These are phyloP conservation scores for Myxozyma neglecta DNA, from an alignment of 805 yeast species.

Conservation along the genomic window DNA sequence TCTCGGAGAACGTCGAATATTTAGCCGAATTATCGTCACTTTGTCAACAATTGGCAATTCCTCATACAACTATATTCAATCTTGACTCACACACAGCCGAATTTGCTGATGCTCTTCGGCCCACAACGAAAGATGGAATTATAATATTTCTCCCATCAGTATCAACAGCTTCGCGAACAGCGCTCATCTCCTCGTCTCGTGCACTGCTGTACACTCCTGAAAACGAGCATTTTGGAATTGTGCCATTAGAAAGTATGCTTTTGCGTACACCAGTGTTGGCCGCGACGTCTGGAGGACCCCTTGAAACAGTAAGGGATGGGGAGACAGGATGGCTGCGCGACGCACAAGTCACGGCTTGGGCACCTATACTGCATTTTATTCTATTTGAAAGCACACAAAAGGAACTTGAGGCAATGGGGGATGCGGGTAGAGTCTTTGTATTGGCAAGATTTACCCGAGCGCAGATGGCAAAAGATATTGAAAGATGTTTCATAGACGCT, in stretches of 20 bases:
- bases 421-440: slow-evolving; percentile 39
- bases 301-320: slow-evolving; percentile 64
- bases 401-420: slow-evolving; percentile 37
- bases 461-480: slow-evolving; percentile 23
- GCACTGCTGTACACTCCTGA: slow-evolving; percentile 84
- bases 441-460: slow-evolving; percentile 37
- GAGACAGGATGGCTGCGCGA: slow-evolving; percentile 42
- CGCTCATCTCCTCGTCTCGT: slow-evolving; percentile 57
- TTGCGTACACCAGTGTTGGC: slow-evolving; percentile 82
- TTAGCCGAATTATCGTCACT: slow-evolving; percentile 58
- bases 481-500: slow-evolving; percentile 7
- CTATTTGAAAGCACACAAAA: slow-evolving; percentile 30
- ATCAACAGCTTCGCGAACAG: slow-evolving; percentile 61
- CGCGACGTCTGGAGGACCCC: slow-evolving; percentile 87
- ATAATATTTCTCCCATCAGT: slow-evolving; percentile 82
- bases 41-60: slow-evolving; percentile 49
- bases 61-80: slow-evolving; percentile 45
- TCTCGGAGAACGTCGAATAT: slow-evolving; percentile 72
- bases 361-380: slow-evolving; percentile 37
- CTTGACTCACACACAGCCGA: slow-evolving; percentile 9
- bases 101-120: slow-evolving; percentile 20
- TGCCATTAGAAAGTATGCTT: slow-evolving; percentile 93
- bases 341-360: slow-evolving; percentile 41
- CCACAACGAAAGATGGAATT: slow-evolving; percentile 38
- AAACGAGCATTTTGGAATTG: slow-evolving; percentile 95